Evolutionary conservation across 2,329 filamentous ascomycete species (phyloP), one percentile per base, ranked within the genome.

Genomic region (Gremmenia infestans): DNA sequence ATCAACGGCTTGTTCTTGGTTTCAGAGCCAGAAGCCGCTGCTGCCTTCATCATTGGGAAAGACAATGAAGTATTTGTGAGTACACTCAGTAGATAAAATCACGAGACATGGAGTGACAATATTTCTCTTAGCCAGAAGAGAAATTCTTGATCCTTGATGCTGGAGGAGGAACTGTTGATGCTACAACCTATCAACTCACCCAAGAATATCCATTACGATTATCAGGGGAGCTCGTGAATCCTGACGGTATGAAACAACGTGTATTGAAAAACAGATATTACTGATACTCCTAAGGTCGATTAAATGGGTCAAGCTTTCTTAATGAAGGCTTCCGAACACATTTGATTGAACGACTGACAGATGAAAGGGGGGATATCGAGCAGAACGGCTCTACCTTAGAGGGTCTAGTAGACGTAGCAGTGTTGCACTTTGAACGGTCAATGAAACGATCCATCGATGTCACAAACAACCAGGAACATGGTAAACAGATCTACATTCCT

Each of bases 91-190:
- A 22, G 12, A 32, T 3, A 32, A 32, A 12, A 11, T 32, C 12
- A 32, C 28, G 28, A 32, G 28, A 32, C 22, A 23, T 45, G n/a
- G 19, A 22, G 15, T 14, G n/a, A 23, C 15, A 23, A 12, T 23
- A 5, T 17, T 19, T 25, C 8, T 28, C 22, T n/a, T 32, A 65
- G 60, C 37, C 53, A 15, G 57, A 48, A 25, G 64, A 67, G 40
- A 60, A 59, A 1, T 65, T 66, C 46, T 36, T 65, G 4, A 45
- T 68, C 15, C 40, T 68, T 4, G 62, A 65, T 51, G 54, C 59
- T 50, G 67, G 67, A 39, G 66, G 66, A 23, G 66, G 65, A 19
- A 67, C 65, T 12, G 65, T 67, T 17, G 67, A 69, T 49, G 56
- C 57, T 11, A 63, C 59, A 9, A 66, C 63, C 1, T 69, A 68